Evolutionary conservation across 2,329 filamentous ascomycete genomes (phyloP).

Genomic region (Cryphonectria radicalis): DNA sequence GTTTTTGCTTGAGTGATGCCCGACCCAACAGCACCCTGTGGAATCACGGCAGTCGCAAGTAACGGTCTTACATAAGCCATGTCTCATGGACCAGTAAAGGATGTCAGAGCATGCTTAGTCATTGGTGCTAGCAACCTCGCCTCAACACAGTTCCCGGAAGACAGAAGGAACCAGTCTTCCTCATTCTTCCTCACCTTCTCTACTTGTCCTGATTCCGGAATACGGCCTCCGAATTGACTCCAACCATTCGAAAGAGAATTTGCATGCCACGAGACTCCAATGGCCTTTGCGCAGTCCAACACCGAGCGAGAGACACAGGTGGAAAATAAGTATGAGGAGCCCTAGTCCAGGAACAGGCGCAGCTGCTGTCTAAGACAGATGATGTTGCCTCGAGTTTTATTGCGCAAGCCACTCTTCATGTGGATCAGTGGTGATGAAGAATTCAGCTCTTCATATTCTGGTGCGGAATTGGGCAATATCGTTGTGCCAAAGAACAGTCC

Average conservation of each 20-base stretch:
- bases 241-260: no score
- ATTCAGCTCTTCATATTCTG: neutral
- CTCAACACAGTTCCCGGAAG: neutral
- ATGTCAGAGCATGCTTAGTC: neutral
- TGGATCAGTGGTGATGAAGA: neutral
- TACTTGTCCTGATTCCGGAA: no score
- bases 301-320: neutral
- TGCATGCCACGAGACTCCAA: no score
- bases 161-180: no score
- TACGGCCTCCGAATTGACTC: no score
- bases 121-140: neutral
- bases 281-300: neutral
- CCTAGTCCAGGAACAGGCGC: neutral
- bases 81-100: neutral
- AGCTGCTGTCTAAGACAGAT: constrained; percentile 20
- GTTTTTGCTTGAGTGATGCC: neutral
- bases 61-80: neutral
- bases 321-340: neutral
- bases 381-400: constrained; percentile 9
- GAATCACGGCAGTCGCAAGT: neutral
- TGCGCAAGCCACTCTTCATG: neutral
- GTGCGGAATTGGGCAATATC: neutral
- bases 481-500: neutral
- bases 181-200: neutral
- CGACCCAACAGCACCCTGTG: neutral